Conservation (phyloP, 2,329 filamentous ascomycete genomes). For the Rutstroemia sp. region DNA sequence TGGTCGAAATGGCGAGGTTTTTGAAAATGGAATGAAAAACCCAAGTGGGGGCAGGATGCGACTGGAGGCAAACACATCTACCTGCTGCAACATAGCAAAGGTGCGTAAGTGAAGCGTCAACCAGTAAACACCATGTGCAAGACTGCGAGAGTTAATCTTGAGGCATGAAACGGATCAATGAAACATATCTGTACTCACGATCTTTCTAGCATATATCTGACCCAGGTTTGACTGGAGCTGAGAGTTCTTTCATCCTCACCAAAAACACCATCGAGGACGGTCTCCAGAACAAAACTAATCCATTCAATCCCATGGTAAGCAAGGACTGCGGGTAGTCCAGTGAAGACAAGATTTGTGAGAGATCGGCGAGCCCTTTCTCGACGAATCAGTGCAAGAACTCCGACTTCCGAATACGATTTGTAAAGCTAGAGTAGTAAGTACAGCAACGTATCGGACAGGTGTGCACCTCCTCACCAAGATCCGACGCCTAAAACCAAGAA, state of each 20-base stretch:
- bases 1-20: conserved; percentile 27
- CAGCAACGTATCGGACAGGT: background rate
- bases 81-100: background rate
- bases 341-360: conserved; percentile 18
- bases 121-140: background rate
- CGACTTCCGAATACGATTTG: conserved; percentile 22
- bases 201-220: background rate
- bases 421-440: conserved; percentile 24
- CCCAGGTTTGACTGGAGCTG: background rate
- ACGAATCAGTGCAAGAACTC: conserved; percentile 22
- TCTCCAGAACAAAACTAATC: conserved; percentile 18
- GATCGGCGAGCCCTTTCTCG: conserved; percentile 18
- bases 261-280: conserved; percentile 17
- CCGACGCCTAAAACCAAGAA: conserved; percentile 27
- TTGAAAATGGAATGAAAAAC: conserved; percentile 20
- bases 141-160: background rate
- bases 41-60: background rate
- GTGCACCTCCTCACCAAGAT: conserved; percentile 21
- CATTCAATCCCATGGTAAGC: conserved; percentile 25
- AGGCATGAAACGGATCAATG: background rate
- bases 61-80: background rate
- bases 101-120: background rate
- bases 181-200: background rate
- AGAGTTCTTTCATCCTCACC: conserved; percentile 13
- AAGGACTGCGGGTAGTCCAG: conserved; percentile 26